phyloP scores from a whole-genome alignment of 179 eudicot genomes.

The Camellia oleifera region DNA sequence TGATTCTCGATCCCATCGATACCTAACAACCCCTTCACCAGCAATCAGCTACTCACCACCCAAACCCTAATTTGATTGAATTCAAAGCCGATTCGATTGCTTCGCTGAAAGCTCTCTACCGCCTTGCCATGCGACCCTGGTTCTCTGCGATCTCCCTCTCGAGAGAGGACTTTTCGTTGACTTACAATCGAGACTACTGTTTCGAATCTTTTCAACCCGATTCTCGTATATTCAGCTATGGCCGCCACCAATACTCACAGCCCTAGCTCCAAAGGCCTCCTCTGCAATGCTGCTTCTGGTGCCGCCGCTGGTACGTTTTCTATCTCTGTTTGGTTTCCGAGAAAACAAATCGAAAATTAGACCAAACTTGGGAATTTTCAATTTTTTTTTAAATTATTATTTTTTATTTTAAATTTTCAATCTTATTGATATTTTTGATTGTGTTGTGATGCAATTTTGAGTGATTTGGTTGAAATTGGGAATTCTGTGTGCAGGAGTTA shows the following conservation, averaged over 20 bases:
- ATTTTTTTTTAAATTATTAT: too few species aligned
- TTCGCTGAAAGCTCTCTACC: slow-evolving; percentile 9
- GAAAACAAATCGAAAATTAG: not conserved
- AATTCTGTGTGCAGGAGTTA: slow-evolving; percentile 51
- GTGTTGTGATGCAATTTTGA: not conserved
- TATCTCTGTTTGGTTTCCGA: not conserved
- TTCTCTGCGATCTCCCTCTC: slow-evolving; percentile 47
- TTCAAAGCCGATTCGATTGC: not conserved
- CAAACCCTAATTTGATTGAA: slow-evolving; percentile 4
- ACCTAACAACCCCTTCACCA: not conserved
- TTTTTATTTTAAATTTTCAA: not conserved
- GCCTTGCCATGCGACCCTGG: slow-evolving; percentile 79
- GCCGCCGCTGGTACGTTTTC: slow-evolving; percentile 77
- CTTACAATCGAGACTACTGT: not conserved
- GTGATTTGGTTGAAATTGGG: not conserved
- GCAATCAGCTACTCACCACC: not conserved
- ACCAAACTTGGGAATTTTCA: not conserved
- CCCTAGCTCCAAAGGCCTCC: slow-evolving; percentile 51
- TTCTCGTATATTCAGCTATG: slow-evolving; percentile 26
- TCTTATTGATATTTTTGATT: not conserved
- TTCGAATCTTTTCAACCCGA: not conserved
- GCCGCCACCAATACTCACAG: slow-evolving; percentile 43
- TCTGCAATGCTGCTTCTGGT: slow-evolving; percentile 95
- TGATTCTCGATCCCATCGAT: slow-evolving; percentile 14
- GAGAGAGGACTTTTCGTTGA: slow-evolving; percentile 45